A percentile compares a stretch with the other conserved stretches of the same genome.
Evolutionary conservation across 441 rosid genomes (phyloP).

Genomic region (Capsella rubella): DNA sequence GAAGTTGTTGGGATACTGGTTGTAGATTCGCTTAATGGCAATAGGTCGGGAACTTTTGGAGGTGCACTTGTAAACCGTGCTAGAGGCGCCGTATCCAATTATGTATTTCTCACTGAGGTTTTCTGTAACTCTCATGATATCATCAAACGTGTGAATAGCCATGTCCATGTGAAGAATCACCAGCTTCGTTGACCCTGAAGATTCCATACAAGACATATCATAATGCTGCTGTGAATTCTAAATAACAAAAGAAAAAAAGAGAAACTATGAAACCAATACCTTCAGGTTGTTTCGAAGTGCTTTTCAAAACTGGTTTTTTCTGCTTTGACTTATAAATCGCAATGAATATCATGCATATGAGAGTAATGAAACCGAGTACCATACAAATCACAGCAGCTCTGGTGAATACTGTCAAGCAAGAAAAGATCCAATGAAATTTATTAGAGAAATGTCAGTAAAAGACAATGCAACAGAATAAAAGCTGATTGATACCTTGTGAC

Average conservation of each 20-base stretch:
- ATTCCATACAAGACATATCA: neutral
- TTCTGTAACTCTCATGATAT: conserved; percentile 88
- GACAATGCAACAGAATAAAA: neutral
- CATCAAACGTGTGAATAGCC: conserved; percentile 92
- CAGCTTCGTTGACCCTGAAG: conserved; percentile 77
- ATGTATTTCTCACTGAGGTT: conserved; percentile 79
- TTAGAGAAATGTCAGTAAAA: neutral
- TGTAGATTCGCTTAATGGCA: conserved; percentile 91
- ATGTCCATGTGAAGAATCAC: conserved; percentile 97
- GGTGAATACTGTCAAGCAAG: conserved; percentile 56
- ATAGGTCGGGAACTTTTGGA: conserved; percentile 86
- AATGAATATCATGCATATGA: conserved; percentile 58
- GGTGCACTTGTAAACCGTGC: conserved; percentile 85
- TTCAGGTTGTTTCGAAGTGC: conserved; percentile 48
- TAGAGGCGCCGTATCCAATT: conserved; percentile 88
- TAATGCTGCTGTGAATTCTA: neutral
- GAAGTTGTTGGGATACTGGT: conserved; percentile 63
- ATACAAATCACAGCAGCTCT: conserved; percentile 66
- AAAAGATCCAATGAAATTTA: neutral
- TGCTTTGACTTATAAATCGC: conserved; percentile 75
- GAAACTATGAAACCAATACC: conserved; percentile 44
- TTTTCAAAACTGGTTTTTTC: conserved; percentile 47
- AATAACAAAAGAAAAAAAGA: neutral
- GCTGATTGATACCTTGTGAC: conserved; percentile 55
- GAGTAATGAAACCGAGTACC: conserved; percentile 63